Conservation (phyloP, 352 stramenopile genomes). For the Phytophthora macrochlamydospora region DNA sequence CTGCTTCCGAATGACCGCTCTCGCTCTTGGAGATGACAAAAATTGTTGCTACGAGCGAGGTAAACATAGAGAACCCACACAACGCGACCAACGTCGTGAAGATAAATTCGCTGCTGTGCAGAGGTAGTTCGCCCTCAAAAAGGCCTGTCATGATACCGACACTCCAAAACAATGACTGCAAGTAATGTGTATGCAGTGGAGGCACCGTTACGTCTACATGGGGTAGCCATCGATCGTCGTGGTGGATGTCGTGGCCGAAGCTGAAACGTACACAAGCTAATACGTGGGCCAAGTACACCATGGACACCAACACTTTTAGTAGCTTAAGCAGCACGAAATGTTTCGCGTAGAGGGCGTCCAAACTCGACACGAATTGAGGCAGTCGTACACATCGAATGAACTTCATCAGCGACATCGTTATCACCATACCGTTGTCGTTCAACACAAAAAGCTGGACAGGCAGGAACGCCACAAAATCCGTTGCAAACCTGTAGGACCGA, state of each 20-base stretch:
- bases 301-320: conserved; percentile 52
- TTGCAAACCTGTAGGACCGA: conserved; percentile 43
- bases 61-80: conserved; percentile 76
- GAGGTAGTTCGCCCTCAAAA: conserved; percentile 73
- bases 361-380: conserved; percentile 46
- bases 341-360: conserved; percentile 71
- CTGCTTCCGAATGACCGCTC: conserved; percentile 59
- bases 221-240: conserved; percentile 62
- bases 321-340: conserved; percentile 62
- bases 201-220: conserved; percentile 26
- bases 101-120: conserved; percentile 50
- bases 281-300: conserved; percentile 58
- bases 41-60: conserved; percentile 68
- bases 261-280: conserved; percentile 61
- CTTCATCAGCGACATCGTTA: conserved; percentile 43
- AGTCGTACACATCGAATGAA: conserved; percentile 48
- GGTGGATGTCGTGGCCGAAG: conserved; percentile 59
- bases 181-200: conserved; percentile 39
- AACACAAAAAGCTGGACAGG: conserved; percentile 9
- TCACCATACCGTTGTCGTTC: conserved; percentile 12
- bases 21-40: conserved; percentile 86
- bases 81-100: conserved; percentile 73
- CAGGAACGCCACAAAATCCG: conserved; percentile 60
- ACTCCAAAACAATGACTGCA: conserved; percentile 66
- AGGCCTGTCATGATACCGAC: conserved; percentile 70